phyloP scores from a whole-genome alignment of 2,329 filamentous ascomycete genomes.

The Fusarium coicis region DNA sequence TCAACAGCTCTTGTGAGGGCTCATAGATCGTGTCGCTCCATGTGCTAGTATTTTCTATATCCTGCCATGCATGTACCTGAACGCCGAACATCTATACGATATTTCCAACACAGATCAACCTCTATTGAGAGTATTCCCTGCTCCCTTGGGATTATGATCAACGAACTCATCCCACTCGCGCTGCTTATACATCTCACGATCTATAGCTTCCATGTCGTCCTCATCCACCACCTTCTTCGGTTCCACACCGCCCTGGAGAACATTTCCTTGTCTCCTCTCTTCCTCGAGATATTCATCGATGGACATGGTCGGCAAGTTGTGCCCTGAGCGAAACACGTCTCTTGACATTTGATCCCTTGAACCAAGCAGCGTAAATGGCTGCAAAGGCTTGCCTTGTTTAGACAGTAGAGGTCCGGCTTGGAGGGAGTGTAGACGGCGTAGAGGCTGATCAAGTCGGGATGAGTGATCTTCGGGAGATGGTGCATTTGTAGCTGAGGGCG shows the following conservation, averaged over 20 bases:
- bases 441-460: slow-evolving; percentile 77
- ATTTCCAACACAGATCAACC: slow-evolving; percentile 54
- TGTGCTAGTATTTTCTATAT: slow-evolving; percentile 11
- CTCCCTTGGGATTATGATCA: slow-evolving; percentile 87
- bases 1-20: background rate
- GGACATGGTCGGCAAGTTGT: slow-evolving; percentile 95
- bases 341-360: slow-evolving; percentile 78
- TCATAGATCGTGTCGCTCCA: slow-evolving; percentile 21
- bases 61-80: slow-evolving; percentile 19
- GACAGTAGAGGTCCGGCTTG: slow-evolving; percentile 79
- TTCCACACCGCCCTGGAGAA: slow-evolving; percentile 90
- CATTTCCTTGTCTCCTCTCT: slow-evolving; percentile 83
- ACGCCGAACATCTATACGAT: slow-evolving; percentile 14
- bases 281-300: slow-evolving; percentile 98
- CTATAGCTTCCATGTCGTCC: slow-evolving; percentile 87
- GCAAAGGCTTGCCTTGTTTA: slow-evolving; percentile 82
- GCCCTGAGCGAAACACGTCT: slow-evolving; percentile 88
- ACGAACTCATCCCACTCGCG: slow-evolving; percentile 94
- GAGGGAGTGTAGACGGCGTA: slow-evolving; percentile 61
- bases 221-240: slow-evolving; percentile 82
- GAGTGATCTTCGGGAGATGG: slow-evolving; percentile 62
- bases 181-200: slow-evolving; percentile 92
- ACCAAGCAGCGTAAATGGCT: slow-evolving; percentile 88
- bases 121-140: slow-evolving; percentile 85
- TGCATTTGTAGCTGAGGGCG: slow-evolving; percentile 59